Evolutionary conservation across 345 rosid genomes (phyloP), one percentile per base, ranked within the genome.

Genomic region (Aurinia saxatilis): DNA sequence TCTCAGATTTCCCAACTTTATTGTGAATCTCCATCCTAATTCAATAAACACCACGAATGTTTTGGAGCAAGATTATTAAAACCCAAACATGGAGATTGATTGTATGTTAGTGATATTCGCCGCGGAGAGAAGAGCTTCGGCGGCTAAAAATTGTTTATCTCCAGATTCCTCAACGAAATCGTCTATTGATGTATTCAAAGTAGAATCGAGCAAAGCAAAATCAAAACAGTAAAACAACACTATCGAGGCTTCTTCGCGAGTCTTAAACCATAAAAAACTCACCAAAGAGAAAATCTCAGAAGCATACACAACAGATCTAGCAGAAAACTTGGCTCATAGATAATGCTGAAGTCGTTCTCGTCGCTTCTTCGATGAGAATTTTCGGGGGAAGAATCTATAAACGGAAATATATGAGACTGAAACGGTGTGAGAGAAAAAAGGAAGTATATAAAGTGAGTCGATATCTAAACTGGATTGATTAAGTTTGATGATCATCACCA

Each of bases 271-370:
- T 27, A n/a, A 19, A 70, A n/a, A 39, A 70, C 70, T 71, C 44
- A 50, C 56, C 65, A 44, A 35, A 57, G 13, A 27, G 61, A 65
- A 57, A 57, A 57, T 50, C 35, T 17, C 29, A 41, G 66, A 18
- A 36, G 17, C 41, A 57, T 16, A 55, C 15, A 50, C 19, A 50
- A 21, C 16, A 71, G 75, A 64, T 71, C 75, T 58, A 71, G 37
- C 15, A 4, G 29, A 65, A 19, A 50, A 3, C 29, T 4, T 25
- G 42, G 7, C 18, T 57, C 39, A 8, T 10, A 14, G 23, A 50
- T 48, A 57, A 71, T 65, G 66, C 57, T 5, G 23, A 42, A 8
- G 16, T 25, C 35, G 7, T 57, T n/a, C n/a, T n/a, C 60, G 55
- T 27, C 18, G 42, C 48, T 57, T 42, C 57, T 50, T 25, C 56